These are phyloP conservation scores for Rhizopus arrhizus DNA, from an alignment of 371 early-diverging fungal species.

Conservation along the genomic window DNA sequence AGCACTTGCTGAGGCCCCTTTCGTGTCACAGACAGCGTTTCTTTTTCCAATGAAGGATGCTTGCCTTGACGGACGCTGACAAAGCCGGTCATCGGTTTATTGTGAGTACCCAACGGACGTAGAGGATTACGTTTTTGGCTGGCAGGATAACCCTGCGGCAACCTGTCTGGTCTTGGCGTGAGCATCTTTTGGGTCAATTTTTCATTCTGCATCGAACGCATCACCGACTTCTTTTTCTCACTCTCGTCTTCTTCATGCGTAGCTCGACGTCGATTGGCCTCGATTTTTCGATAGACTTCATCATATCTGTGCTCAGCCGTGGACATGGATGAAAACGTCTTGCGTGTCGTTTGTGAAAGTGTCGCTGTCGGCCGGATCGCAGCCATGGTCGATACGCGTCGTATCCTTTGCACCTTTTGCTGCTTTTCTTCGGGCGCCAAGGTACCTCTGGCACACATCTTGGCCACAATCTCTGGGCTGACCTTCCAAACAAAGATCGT, in stretches of 20 bases:
- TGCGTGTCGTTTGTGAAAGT: conserved; percentile 48
- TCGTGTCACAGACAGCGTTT: neutral
- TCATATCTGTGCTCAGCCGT: conserved; percentile 54
- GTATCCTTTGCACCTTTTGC: neutral
- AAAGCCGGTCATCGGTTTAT: too few species aligned
- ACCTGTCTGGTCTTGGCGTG: too few species aligned
- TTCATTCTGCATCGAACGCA: too few species aligned
- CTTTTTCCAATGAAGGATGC: too few species aligned
- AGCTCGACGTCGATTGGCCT: conserved; percentile 2
- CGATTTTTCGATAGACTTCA: conserved; percentile 45
- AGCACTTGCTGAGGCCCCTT: neutral
- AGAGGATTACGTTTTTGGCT: too few species aligned
- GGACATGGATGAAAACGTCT: conserved; percentile 49
- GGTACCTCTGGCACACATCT: conserved; percentile 46
- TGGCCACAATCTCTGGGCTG: conserved; percentile 51
- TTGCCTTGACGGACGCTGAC: too few species aligned
- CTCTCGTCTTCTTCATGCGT: too few species aligned
- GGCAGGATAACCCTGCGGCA: too few species aligned
- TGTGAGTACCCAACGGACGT: too few species aligned
- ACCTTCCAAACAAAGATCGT: conserved; percentile 80
- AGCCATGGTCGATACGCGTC: conserved; percentile 14
- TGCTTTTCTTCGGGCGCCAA: conserved; percentile 20
- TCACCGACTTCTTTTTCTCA: too few species aligned
- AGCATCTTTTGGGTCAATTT: too few species aligned
- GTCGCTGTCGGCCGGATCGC: conserved; percentile 39